Base-by-base conservation (phyloP, 2,329 filamentous ascomycete genomes). In the Lachnellula subtilissima region DNA sequence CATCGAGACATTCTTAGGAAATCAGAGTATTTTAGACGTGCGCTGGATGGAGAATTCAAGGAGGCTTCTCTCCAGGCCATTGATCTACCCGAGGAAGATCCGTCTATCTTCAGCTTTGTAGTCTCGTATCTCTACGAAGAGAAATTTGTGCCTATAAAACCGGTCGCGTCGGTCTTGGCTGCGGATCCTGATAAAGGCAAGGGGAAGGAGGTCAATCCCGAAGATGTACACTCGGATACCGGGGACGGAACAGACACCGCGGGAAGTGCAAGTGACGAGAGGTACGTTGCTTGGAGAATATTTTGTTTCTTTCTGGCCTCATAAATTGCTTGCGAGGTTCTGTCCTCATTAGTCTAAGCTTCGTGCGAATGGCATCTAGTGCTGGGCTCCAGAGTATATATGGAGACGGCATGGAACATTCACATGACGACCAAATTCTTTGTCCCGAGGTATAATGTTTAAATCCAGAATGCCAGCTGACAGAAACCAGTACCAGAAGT, bases 101-200 rank as follows among this genome's bases (percentile, higher is more conserved):
- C 78, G 3, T 73, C 74, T 53, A 73, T 78, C 48, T 81, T 81
- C 58, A 76, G 78, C 55, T 78, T 79, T 58, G 65, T 81, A 43
- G 68, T 81, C 37, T 75, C 76, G n/a, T 80, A 74, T 50, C 66
- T 80, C 12, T 80, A 79, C 60, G 77, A 80, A 60, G 73, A 71
- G 19, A 73, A 67, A 53, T 79, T 75, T 59, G 69, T 73, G 3
- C 77, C 77, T 37, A 76, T 78, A 54, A 74, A 68, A 58, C 68
- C 76, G n/a, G 68, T 71, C 36, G 70, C 75, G 3, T 71, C 71
- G 25, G 75, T 70, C 2, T 65, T 79, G 32, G 56, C 63, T 37
- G 55, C 50, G 2, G 61, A 63, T 46, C 56, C 67, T 19, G 71
- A 73, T 19, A 66, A 67, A 25, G 74, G 76, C 15, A 78, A 78